Conservation (phyloP, 2,329 filamentous ascomycete species). For the Trichoderma pleuroti region DNA sequence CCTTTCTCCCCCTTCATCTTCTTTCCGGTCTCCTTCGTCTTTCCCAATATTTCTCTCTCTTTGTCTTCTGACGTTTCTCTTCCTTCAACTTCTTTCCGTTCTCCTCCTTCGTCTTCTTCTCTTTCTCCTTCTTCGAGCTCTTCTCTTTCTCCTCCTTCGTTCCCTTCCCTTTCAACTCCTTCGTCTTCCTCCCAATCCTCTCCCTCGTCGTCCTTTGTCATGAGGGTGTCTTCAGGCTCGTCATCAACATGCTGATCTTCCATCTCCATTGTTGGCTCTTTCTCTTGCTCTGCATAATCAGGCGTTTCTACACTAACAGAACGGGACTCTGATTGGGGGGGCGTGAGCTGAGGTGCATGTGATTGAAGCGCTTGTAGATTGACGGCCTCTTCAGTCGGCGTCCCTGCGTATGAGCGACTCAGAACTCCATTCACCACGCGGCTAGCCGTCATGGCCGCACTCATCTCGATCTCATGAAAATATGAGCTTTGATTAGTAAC, state of each 20-base stretch:
- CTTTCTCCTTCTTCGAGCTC: neutral
- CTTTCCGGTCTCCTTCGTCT: neutral
- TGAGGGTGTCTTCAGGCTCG: neutral
- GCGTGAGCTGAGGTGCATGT: neutral
- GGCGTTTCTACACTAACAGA: neutral
- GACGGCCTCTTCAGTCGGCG: neutral
- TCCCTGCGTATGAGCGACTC: neutral
- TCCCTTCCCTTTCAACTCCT: neutral
- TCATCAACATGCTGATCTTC: neutral
- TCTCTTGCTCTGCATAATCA: neutral
- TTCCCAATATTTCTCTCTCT: neutral
- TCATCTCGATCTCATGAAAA: neutral
- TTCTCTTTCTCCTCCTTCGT: neutral
- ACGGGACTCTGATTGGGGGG: neutral
- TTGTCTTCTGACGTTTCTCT: neutral
- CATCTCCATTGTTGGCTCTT: neutral
- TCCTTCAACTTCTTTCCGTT: neutral
- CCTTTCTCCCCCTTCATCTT: neutral
- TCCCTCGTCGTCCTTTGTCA: neutral
- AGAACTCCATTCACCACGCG: neutral
- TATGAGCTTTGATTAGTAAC: neutral
- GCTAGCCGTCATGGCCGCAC: neutral
- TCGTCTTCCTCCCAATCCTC: neutral
- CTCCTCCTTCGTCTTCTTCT: neutral
- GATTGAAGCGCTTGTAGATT: constrained; percentile 1